phyloP scores from a whole-genome alignment of 495 filamentous ascomycete species.

The Clohesyomyces aquaticus region DNA sequence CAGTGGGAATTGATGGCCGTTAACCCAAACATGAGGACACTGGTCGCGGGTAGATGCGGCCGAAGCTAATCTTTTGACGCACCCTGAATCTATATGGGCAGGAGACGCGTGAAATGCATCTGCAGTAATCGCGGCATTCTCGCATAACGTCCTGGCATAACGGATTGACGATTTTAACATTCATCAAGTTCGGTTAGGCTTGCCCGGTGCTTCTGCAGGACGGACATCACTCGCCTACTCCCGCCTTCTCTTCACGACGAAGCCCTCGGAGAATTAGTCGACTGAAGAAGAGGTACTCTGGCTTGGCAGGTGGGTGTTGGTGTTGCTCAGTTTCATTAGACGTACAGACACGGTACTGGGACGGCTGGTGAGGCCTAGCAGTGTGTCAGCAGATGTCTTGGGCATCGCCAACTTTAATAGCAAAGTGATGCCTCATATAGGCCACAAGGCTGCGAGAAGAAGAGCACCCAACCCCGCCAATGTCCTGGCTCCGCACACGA shows the following conservation, averaged over 20 bases:
- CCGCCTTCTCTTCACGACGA: not conserved
- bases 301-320: not conserved
- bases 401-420: not conserved
- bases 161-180: constrained; percentile 12
- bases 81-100: not conserved
- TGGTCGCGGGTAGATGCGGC: not conserved
- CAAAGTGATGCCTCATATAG: not conserved
- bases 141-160: not conserved
- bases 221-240: constrained; percentile 11
- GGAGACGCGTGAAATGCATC: not conserved
- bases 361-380: not conserved
- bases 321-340: not conserved
- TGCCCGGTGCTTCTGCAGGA: not conserved
- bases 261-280: not conserved
- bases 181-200: constrained; percentile 17
- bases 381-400: not conserved
- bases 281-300: not conserved
- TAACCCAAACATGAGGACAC: not conserved
- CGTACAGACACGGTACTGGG: not conserved
- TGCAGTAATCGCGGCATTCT: not conserved
- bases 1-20: not conserved
- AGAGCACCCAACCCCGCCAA: not conserved
- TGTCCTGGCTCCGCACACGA: not conserved
- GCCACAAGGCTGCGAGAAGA: not conserved
- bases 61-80: not conserved